phyloP scores from a whole-genome alignment of 306 rosid species.

The Medicago ruthenica region DNA sequence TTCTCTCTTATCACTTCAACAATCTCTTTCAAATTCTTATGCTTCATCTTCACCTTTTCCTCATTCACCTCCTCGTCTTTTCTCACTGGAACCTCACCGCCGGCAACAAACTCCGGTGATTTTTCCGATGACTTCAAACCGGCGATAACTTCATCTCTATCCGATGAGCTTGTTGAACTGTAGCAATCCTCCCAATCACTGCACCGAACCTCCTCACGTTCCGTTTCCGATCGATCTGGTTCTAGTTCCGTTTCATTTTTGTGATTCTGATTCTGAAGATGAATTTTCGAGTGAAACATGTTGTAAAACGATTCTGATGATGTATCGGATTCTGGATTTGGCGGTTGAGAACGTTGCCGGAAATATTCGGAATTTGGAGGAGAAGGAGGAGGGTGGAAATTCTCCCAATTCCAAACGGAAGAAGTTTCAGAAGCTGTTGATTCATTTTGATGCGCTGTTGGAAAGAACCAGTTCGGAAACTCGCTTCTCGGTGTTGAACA shows the following conservation, averaged over 20 bases:
- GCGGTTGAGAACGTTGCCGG: slow-evolving; percentile 40
- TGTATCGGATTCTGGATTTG: slow-evolving; percentile 12
- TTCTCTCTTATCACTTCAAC: slow-evolving; percentile 77
- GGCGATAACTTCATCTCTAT: slow-evolving; percentile 47
- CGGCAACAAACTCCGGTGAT: slow-evolving; percentile 46
- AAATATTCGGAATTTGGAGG: slow-evolving; percentile 90
- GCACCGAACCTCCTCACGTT: slow-evolving; percentile 91
- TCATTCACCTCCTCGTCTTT: slow-evolving; percentile 44
- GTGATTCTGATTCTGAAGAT: background rate
- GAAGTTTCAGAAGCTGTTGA: slow-evolving; percentile 89
- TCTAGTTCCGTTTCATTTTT: background rate
- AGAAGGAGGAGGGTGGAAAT: slow-evolving; percentile 88
- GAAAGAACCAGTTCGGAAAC: slow-evolving; percentile 51
- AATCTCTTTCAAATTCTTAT: slow-evolving; percentile 85
- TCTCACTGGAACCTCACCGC: slow-evolving; percentile 37
- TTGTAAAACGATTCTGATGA: slow-evolving; percentile 24
- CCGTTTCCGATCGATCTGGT: slow-evolving; percentile 50
- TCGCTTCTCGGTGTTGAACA: slow-evolving; percentile 71
- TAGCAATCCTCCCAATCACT: slow-evolving; percentile 94
- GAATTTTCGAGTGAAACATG: slow-evolving; percentile 27
- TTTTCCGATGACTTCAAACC: slow-evolving; percentile 56
- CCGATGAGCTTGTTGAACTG: slow-evolving; percentile 72
- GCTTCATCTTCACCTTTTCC: slow-evolving; percentile 73
- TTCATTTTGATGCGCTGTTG: slow-evolving; percentile 67
- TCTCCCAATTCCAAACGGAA: slow-evolving; percentile 94